Base-by-base conservation (phyloP, 495 filamentous ascomycete genomes). In the Daldinia vernicosa region DNA sequence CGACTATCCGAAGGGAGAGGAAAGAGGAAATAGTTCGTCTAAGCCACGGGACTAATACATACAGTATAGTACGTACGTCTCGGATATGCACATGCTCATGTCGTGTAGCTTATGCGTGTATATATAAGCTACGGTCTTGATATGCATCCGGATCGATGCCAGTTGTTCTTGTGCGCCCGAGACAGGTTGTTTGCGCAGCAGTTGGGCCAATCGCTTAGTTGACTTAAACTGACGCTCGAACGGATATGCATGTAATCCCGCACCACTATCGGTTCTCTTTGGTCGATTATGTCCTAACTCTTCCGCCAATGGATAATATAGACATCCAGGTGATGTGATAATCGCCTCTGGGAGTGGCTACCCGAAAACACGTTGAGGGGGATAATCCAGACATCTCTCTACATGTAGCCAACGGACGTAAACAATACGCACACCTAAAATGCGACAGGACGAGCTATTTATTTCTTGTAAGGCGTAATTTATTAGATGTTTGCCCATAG, bases 241-340 rank as follows among this genome's bases (percentile, higher is more conserved):
- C 57, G 60, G 60, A 72, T 66, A 50, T 66, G 51, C 65, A 69
- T 65, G 50, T 11, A 35, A 67, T 68, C 70, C 55, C 9, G 9
- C 43, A 24, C 19, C 19, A 0, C 19, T 1, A 24, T 19, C 19
- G 9, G 22, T 47, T 24, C 19, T 47, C 19, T 47, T 11, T 53
- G 2, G 39, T 27, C 14, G 8, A 17, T 9, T 33, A 33, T 53
- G 26, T 30, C 26, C 30, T 17, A 30, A 30, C 12, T 30, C 7
- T 28, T 53, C 27, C 50, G 5, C 50, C 24, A 27, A 8, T 53
- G 30, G 14, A 35, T 12, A 12, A 35, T 14, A 33, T 35, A 35
- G 11, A 14, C 33, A 14, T 35, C 33, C 12, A 35, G 12, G 33
- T 35, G 4, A 35, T n/a, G n/a, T n/a, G n/a, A n/a, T n/a, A n/a